Percentiles rank a stretch among this genome's conserved stretches.
Evolutionary conservation across 2,329 filamentous ascomycete genomes (phyloP).

Genomic region (Penicillium sp.): DNA sequence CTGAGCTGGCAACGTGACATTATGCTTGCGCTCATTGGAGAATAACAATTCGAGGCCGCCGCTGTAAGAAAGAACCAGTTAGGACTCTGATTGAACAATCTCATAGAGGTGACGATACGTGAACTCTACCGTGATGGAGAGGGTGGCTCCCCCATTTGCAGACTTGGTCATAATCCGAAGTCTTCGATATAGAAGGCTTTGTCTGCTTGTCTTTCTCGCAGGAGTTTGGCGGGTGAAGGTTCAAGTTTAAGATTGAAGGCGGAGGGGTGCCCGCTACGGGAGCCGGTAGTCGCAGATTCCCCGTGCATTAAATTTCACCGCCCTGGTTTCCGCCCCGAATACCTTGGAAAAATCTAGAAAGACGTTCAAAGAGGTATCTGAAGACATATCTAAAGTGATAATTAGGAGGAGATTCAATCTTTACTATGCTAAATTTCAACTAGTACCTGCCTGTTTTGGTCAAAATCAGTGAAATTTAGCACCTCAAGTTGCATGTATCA

Average conservation of each 20-base stretch:
- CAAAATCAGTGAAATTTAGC: no score
- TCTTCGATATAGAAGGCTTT: no score
- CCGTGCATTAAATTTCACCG: no score
- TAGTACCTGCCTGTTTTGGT: no score
- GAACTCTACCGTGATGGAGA: conserved; percentile 72
- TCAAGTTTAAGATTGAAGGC: conserved; percentile 2
- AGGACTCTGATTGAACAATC: not conserved
- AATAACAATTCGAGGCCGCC: conserved; percentile 96
- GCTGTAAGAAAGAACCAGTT: conserved; percentile 46
- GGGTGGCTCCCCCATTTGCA: conserved; percentile 22
- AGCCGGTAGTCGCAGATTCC: no score
- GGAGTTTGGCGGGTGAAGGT: not conserved
- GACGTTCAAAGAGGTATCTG: no score
- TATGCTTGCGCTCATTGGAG: conserved; percentile 72
- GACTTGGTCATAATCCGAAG: conserved; percentile 5
- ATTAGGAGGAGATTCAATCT: no score
- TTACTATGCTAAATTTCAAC: no score
- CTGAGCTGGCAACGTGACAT: conserved; percentile 64
- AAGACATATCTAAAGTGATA: no score
- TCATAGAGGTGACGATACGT: conserved; percentile 49
- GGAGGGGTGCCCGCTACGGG: conserved; percentile 11
- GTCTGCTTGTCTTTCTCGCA: not conserved
- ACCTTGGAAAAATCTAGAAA: no score
- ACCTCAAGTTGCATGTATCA: no score
- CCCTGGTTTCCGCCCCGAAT: no score